These are phyloP conservation scores for Fusarium nurragi DNA, from an alignment of 2,329 filamentous ascomycete genomes.

Conservation along the genomic window DNA sequence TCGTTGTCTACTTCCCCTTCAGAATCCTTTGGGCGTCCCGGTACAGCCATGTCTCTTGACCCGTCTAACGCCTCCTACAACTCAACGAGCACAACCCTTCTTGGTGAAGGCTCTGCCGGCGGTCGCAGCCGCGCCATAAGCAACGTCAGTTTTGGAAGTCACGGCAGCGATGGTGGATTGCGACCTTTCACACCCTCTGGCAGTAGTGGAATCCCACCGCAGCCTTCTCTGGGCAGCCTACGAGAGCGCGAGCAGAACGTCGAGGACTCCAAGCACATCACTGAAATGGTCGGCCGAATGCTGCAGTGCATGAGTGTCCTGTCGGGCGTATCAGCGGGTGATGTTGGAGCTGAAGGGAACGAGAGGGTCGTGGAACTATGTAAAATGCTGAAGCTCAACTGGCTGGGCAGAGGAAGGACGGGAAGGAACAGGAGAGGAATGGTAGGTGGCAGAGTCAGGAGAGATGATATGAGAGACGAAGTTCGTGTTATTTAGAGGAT, in stretches of 20 bases:
- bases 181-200: conserved; percentile 62
- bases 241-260: conserved; percentile 69
- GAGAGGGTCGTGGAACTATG: conserved; percentile 84
- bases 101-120: conserved; percentile 69
- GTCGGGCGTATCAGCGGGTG: conserved; percentile 64
- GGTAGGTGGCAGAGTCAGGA: conserved; percentile 72
- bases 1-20: conserved; percentile 63
- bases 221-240: conserved; percentile 51
- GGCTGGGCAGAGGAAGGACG: conserved; percentile 89
- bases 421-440: conserved; percentile 90
- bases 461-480: conserved; percentile 56
- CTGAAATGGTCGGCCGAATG: conserved; percentile 94
- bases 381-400: conserved; percentile 93
- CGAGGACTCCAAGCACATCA: conserved; percentile 80
- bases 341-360: conserved; percentile 74
- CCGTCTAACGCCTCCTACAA: conserved; percentile 81
- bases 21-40: conserved; percentile 66
- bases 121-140: conserved; percentile 83
- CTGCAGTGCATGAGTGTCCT: conserved; percentile 95
- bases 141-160: conserved; percentile 77
- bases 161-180: conserved; percentile 57
- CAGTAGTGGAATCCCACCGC: conserved; percentile 29
- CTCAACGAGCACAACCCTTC: conserved; percentile 79
- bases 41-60: conserved; percentile 80
- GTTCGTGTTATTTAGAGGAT: conserved; percentile 49